Evolutionary conservation across 2,329 filamentous ascomycete species (phyloP).

Genomic region (Apiospora sp.): DNA sequence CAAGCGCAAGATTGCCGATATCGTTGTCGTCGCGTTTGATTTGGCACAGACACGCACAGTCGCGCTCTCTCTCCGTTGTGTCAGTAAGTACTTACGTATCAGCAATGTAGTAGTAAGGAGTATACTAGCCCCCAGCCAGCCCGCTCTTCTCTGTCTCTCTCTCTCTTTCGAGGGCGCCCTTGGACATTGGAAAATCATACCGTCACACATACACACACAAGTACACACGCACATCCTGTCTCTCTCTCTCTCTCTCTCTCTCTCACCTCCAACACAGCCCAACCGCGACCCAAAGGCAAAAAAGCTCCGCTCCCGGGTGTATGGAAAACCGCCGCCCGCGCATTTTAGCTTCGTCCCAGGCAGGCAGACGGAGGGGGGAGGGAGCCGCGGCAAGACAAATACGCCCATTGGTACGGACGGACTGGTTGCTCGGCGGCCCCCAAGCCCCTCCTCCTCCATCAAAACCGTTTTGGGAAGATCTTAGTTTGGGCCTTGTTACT

Average conservation of each 20-base stretch:
- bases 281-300: neutral
- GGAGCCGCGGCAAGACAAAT: neutral
- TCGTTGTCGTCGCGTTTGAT: constrained; percentile 10
- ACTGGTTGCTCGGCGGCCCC: neutral
- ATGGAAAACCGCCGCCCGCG: neutral
- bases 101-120: too few relatives aligned
- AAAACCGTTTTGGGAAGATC: neutral
- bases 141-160: too few relatives aligned
- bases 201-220: neutral
- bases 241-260: neutral
- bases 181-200: too few relatives aligned
- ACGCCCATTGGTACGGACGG: neutral
- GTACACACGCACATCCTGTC: neutral
- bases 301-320: neutral
- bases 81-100: neutral
- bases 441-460: too few relatives aligned
- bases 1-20: constrained; percentile 21
- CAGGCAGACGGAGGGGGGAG: neutral
- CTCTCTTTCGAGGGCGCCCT: too few relatives aligned
- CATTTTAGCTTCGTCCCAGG: neutral
- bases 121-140: too few relatives aligned
- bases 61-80: neutral
- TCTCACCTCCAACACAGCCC: neutral
- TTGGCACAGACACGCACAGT: neutral
- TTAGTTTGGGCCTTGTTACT: neutral